A percentile compares a stretch with the other conserved stretches of the same genome.
phyloP scores from a whole-genome alignment of 176 grass and related monocot genomes.

The Cocos nucifera region DNA sequence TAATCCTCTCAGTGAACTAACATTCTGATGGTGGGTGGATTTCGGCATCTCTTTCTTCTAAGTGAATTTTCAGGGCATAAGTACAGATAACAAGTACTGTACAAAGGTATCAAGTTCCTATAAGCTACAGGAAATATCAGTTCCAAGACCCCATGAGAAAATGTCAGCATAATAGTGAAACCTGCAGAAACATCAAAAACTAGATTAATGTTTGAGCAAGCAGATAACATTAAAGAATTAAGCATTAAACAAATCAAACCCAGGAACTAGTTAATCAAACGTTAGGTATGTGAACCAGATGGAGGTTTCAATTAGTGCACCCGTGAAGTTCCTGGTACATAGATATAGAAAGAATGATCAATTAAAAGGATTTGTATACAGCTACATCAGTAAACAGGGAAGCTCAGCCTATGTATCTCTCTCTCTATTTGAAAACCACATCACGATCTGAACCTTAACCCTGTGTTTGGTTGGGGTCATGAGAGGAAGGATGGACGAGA shows the following conservation, averaged over 20 bases:
- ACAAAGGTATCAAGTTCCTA: background rate
- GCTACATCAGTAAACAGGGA: too few relatives aligned
- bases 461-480: too few relatives aligned
- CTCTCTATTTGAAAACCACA: too few relatives aligned
- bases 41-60: constrained; percentile 45
- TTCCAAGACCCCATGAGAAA: constrained; percentile 23
- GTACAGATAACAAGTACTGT: constrained; percentile 3
- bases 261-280: too few relatives aligned
- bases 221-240: constrained; percentile 15
- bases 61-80: constrained; percentile 11
- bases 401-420: too few relatives aligned
- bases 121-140: constrained; percentile 22
- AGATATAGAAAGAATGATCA: too few relatives aligned
- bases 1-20: constrained; percentile 53
- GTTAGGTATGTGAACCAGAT: too few relatives aligned
- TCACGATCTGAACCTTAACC: too few relatives aligned
- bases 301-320: too few relatives aligned
- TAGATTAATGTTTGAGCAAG: constrained; percentile 44
- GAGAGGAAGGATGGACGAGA: too few relatives aligned
- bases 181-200: constrained; percentile 22
- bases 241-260: constrained; percentile 9
- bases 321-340: too few relatives aligned
- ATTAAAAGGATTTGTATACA: too few relatives aligned
- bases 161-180: constrained; percentile 4
- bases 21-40: constrained; percentile 42